Conservation (phyloP, 306 rosid genomes). For the Hippophae gyantsensis region DNA sequence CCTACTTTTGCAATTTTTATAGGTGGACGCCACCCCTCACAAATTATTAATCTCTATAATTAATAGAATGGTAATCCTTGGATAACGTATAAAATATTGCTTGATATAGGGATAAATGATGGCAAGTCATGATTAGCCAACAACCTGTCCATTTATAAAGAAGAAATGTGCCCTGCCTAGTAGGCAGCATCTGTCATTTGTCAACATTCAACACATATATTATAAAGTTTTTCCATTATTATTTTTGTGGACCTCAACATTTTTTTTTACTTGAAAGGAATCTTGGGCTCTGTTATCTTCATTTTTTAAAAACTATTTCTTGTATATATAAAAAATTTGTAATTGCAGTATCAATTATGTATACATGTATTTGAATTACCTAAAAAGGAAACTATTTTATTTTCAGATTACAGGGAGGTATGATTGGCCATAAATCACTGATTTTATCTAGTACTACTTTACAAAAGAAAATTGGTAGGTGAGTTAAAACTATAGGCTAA, state of each 20-base stretch:
- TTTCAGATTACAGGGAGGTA: too few species aligned
- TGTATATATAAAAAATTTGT: background rate
- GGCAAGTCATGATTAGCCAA: slow-evolving; percentile 1
- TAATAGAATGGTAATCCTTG: background rate
- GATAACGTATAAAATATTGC: background rate
- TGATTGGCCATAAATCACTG: too few species aligned
- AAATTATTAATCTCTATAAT: background rate
- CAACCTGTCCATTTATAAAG: slow-evolving; percentile 4
- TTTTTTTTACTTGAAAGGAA: slow-evolving; percentile 5
- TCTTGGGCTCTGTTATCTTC: slow-evolving; percentile 4
- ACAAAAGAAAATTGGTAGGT: too few species aligned
- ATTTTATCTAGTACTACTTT: too few species aligned
- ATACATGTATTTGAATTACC: too few species aligned
- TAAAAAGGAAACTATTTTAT: too few species aligned
- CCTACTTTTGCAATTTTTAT: too few species aligned
- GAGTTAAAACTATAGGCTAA: too few species aligned
- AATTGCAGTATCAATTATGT: too few species aligned
- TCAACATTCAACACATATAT: slow-evolving; percentile 4
- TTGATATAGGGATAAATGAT: background rate
- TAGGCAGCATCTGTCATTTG: background rate
- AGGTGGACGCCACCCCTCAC: background rate
- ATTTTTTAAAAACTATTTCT: background rate
- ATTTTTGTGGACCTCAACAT: background rate
- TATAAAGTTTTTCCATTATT: background rate
- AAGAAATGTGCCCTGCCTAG: slow-evolving; percentile 7